Conservation (phyloP, 2,329 filamentous ascomycete species). For the Alternaria gaisen region DNA sequence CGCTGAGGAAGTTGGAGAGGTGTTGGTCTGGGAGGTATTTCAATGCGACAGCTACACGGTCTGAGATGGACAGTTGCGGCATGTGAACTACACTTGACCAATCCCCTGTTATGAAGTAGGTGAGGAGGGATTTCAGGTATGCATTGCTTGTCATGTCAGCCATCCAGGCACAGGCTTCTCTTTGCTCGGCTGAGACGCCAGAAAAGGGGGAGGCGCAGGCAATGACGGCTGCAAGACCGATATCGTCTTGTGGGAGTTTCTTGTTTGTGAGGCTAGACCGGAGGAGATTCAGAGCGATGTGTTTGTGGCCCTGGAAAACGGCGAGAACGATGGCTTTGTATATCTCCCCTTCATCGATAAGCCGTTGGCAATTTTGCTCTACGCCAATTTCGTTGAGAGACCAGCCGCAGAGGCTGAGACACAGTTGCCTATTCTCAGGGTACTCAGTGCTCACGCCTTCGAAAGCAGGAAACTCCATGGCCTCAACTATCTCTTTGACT, state of each 20-base stretch:
- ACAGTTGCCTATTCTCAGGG: constrained; percentile 76
- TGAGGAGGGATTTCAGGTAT: constrained; percentile 81
- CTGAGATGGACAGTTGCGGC: constrained; percentile 74
- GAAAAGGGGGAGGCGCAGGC: constrained; percentile 54
- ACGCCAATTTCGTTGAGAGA: constrained; percentile 65
- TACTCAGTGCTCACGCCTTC: constrained; percentile 70
- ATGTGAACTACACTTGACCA: constrained; percentile 80
- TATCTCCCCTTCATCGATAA: constrained; percentile 65
- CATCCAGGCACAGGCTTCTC: constrained; percentile 69
- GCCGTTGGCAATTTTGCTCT: constrained; percentile 58
- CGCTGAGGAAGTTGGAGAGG: constrained; percentile 55
- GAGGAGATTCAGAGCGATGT: constrained; percentile 74
- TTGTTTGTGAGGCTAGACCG: constrained; percentile 73
- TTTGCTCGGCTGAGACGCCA: constrained; percentile 64
- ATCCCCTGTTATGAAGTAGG: constrained; percentile 77
- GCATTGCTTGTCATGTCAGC: constrained; percentile 74
- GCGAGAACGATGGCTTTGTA: constrained; percentile 81
- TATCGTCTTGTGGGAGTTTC: constrained; percentile 63
- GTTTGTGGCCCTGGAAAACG: constrained; percentile 74
- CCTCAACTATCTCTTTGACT: constrained; percentile 71
- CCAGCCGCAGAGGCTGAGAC: constrained; percentile 78
- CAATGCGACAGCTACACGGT: constrained; percentile 78
- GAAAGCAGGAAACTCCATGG: constrained; percentile 68
- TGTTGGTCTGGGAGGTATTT: constrained; percentile 70
- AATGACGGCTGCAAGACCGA: constrained; percentile 59